Evolutionary conservation across 305 asterid genomes (phyloP), one percentile per base, ranked within the genome.

Genomic region (Coffea humblotiana): DNA sequence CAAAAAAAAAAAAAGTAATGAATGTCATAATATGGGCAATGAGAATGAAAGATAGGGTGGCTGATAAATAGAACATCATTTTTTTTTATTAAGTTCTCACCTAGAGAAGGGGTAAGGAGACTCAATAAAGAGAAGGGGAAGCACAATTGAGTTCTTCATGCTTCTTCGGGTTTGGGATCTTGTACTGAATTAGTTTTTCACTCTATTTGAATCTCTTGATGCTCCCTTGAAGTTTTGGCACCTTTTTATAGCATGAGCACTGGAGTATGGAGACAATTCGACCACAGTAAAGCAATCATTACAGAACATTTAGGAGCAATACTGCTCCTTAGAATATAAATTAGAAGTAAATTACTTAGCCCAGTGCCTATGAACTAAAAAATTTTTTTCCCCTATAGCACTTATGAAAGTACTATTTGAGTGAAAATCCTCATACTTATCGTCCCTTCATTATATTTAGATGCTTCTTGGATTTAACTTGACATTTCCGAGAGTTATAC

Each of bases 131-230:
- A 71, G 40, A 27, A 78, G 60, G 25, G 60, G 52, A 18, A 47
- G 56, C 14, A 70, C 27, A 54, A n/a, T 25, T 23, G 69, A 78
- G 23, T 56, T 78, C 48, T 40, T 58, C 81, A 78, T 78, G 25
- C 19, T 54, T 56, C 51, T 11, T 54, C 12, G 0, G 29, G 43
- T 65, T 27, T 58, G 11, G 11, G 14, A 43, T 58, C 61, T 45
- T n/a, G 19, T 52, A 40, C 43, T 40, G 60, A 52, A 52, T 52
- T 14, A 52, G 19, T 13, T 52, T 16, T 13, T 15, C 19, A 52
- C 21, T 15, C 2, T 0, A 2, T 52, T 19, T 52, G 19, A 52
- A 13, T 0, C 16, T 18, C 6, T 52, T 0, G 60, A 52, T 52
- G 60, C 60, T 52, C 60, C 15, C 60, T 18, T 15, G 21, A 3